These are phyloP conservation scores for Aspergillus sp. DNA, from an alignment of 2,329 filamentous ascomycete species.

Conservation along the genomic window DNA sequence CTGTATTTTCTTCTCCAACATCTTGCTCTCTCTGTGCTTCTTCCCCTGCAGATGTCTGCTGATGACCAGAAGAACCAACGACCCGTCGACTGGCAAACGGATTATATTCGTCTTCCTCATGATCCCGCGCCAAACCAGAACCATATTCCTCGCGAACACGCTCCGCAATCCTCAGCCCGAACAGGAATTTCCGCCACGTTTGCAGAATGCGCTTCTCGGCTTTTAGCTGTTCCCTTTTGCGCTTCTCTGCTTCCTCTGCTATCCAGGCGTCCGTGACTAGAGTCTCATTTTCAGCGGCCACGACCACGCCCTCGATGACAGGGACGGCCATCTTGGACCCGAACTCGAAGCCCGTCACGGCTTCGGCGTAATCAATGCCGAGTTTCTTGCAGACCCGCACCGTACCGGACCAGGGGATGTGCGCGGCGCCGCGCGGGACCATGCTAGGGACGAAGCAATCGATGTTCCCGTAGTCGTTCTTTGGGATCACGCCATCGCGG, in stretches of 20 bases:
- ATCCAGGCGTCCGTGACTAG: slow-evolving; percentile 69
- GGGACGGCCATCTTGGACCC: slow-evolving; percentile 90
- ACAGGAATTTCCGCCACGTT: slow-evolving; percentile 79
- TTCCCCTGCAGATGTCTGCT: slow-evolving; percentile 5
- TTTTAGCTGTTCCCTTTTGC: slow-evolving; percentile 75
- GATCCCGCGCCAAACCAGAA: slow-evolving; percentile 28
- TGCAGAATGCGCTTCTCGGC: slow-evolving; percentile 63
- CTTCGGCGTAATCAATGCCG: slow-evolving; percentile 82
- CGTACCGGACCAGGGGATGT: slow-evolving; percentile 70
- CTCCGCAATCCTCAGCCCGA: slow-evolving; percentile 74
- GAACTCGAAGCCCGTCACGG: slow-evolving; percentile 94
- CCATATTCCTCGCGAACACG: slow-evolving; percentile 71
- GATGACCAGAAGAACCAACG: background rate
- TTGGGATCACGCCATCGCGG: slow-evolving; percentile 74
- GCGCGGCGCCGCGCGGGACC: slow-evolving; percentile 76
- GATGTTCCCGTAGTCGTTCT: slow-evolving; percentile 93
- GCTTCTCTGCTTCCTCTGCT: slow-evolving; percentile 65
- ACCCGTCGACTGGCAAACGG: slow-evolving; percentile 21
- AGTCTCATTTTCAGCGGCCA: slow-evolving; percentile 71
- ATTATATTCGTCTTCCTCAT: slow-evolving; percentile 26
- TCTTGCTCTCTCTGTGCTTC: slow-evolving; percentile 3
- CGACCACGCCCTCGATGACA: slow-evolving; percentile 80
- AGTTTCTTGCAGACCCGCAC: slow-evolving; percentile 75
- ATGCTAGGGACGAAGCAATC: slow-evolving; percentile 91
- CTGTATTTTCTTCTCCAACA: slow-evolving; percentile 12